phyloP scores from a whole-genome alignment of 148 eudicot genomes.

The Cornus suecica region DNA sequence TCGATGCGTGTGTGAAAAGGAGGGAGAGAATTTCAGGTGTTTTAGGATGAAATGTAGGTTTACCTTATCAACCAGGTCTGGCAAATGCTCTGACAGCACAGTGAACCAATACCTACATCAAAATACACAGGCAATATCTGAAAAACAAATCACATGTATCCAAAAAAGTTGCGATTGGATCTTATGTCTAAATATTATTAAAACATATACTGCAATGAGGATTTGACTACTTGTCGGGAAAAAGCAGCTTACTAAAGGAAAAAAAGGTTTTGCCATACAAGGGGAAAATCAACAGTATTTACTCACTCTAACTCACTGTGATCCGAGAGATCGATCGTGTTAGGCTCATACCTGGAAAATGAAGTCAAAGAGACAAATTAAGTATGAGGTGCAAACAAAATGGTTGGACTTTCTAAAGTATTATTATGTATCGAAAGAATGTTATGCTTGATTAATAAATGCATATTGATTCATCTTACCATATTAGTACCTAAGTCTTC shows the following conservation, averaged over 20 bases:
- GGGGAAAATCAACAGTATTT: background rate
- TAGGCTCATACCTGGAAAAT: slow-evolving; percentile 77
- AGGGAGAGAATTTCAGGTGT: background rate
- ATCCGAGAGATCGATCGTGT: slow-evolving; percentile 89
- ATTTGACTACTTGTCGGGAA: background rate
- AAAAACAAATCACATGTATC: slow-evolving; percentile 8
- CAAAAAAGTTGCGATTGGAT: too few species aligned
- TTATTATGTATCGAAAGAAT: background rate
- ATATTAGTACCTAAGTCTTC: background rate
- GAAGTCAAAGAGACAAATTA: slow-evolving; percentile 3
- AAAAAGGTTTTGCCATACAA: background rate
- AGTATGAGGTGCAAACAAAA: background rate
- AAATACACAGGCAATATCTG: slow-evolving; percentile 8
- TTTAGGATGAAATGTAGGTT: background rate
- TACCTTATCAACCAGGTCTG: slow-evolving; percentile 99
- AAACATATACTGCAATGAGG: background rate
- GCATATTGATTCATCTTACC: background rate
- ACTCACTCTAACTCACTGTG: slow-evolving; percentile 89
- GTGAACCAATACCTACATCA: slow-evolving; percentile 79
- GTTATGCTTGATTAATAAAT: background rate
- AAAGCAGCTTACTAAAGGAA: background rate
- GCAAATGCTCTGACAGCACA: slow-evolving; percentile 81
- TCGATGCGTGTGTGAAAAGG: background rate
- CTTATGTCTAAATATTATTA: slow-evolving; percentile 1
- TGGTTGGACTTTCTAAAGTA: too few species aligned